Conservation (phyloP, 148 eudicot genomes). For the Rhododendron molle region DNA sequence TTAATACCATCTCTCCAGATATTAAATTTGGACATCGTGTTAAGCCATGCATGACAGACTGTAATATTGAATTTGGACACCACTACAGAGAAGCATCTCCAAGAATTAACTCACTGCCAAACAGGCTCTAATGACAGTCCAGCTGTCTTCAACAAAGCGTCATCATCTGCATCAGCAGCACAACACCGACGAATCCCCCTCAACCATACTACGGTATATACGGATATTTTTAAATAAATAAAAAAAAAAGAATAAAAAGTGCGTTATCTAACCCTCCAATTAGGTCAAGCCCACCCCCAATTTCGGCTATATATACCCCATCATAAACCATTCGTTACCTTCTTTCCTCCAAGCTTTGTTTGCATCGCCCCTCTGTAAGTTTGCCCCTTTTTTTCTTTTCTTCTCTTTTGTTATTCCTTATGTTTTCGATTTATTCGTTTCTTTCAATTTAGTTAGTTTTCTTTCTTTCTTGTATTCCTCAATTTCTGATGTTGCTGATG, state of each 20-base stretch:
- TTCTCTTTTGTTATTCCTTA: background rate
- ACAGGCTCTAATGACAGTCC: background rate
- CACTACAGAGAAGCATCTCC: background rate
- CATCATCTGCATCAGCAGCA: conserved; percentile 5
- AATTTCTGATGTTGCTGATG: background rate
- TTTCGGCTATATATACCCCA: conserved; percentile 14
- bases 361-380: background rate
- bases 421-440: background rate
- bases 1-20: no score
- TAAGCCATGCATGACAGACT: background rate
- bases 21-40: background rate
- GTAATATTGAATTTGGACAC: background rate
- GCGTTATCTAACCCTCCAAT: background rate
- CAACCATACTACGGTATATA: background rate
- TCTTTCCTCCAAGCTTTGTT: conserved; percentile 1
- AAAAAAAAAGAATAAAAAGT: background rate
- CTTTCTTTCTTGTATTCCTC: background rate
- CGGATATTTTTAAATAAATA: no score
- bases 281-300: background rate
- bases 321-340: background rate
- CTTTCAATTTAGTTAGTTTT: background rate
- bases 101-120: background rate
- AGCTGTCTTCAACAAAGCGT: background rate
- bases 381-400: background rate
- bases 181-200: background rate